Conservation (phyloP, 169 alveolate species). For the Ichthyophthirius multifiliis region DNA sequence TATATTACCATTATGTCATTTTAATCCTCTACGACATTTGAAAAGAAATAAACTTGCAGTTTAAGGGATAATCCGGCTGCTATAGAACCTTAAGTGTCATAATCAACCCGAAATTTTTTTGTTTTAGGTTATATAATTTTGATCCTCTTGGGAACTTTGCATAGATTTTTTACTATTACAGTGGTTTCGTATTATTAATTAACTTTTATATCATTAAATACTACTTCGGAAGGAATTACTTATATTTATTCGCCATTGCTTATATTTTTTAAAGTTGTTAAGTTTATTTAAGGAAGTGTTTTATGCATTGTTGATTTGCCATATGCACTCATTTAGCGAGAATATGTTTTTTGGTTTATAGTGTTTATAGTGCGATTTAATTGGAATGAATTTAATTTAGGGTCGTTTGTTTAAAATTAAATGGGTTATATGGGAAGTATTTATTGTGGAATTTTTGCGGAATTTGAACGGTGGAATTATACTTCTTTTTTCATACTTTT, state of each 20-base stretch:
- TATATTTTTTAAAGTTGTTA: not conserved
- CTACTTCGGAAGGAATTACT: constrained; percentile 17
- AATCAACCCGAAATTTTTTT: constrained; percentile 61
- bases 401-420: no score
- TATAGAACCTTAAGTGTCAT: constrained; percentile 68
- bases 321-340: not conserved
- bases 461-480: no score
- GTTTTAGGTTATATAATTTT: constrained; percentile 75
- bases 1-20: constrained; percentile 44
- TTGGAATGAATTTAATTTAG: no score
- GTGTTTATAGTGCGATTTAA: not conserved
- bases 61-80: constrained; percentile 76
- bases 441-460: no score
- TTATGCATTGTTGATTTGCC: not conserved
- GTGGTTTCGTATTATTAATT: constrained; percentile 74
- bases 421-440: no score
- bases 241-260: not conserved
- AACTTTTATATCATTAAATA: constrained; percentile 65
- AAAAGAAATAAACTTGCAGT: constrained; percentile 71
- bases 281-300: not conserved
- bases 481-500: no score
- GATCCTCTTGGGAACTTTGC: constrained; percentile 64
- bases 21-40: constrained; percentile 59
- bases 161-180: constrained; percentile 67
- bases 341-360: not conserved